Evolutionary conservation across 2,329 filamentous ascomycete species (phyloP).

Genomic region (Botrytis squamosa): DNA sequence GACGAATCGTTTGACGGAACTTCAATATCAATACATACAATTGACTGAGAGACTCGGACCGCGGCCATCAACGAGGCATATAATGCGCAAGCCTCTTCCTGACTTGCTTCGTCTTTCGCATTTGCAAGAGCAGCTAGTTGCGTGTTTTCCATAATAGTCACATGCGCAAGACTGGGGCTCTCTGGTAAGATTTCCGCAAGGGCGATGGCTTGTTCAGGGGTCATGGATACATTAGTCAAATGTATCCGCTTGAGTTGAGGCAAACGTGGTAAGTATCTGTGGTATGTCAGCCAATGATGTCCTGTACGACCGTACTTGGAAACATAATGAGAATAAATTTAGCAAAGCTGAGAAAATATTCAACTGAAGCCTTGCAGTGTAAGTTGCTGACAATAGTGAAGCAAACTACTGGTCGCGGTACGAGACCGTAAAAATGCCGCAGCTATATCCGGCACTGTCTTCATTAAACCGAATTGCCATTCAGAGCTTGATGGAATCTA

Average conservation of each 20-base stretch:
- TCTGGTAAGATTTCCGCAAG: conserved; percentile 89
- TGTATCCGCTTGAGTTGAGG: conserved; percentile 78
- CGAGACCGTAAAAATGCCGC: background rate
- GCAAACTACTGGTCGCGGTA: conserved; percentile 16
- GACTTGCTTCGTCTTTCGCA: conserved; percentile 72
- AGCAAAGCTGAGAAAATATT: conserved; percentile 13
- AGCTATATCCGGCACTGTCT: background rate
- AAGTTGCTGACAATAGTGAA: conserved; percentile 13
- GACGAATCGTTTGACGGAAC: conserved; percentile 78
- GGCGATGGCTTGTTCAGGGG: conserved; percentile 83
- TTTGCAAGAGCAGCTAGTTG: conserved; percentile 68
- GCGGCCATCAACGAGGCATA: conserved; percentile 91
- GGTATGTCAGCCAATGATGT: conserved; percentile 15
- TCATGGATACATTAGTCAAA: conserved; percentile 79
- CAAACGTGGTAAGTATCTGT: conserved; percentile 75
- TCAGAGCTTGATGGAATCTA: background rate
- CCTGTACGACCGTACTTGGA: background rate
- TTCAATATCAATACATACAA: conserved; percentile 91
- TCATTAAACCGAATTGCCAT: background rate
- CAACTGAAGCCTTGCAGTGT: background rate
- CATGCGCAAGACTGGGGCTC: conserved; percentile 74
- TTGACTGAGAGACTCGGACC: conserved; percentile 74
- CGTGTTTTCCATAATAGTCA: conserved; percentile 82
- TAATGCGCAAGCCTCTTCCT: conserved; percentile 91
- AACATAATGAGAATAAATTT: background rate